A percentile compares a stretch with the other conserved stretches of the same genome.
These are phyloP conservation scores for Pestalotiopsis sp. DNA, from an alignment of 2,329 filamentous ascomycete genomes.

Conservation along the genomic window DNA sequence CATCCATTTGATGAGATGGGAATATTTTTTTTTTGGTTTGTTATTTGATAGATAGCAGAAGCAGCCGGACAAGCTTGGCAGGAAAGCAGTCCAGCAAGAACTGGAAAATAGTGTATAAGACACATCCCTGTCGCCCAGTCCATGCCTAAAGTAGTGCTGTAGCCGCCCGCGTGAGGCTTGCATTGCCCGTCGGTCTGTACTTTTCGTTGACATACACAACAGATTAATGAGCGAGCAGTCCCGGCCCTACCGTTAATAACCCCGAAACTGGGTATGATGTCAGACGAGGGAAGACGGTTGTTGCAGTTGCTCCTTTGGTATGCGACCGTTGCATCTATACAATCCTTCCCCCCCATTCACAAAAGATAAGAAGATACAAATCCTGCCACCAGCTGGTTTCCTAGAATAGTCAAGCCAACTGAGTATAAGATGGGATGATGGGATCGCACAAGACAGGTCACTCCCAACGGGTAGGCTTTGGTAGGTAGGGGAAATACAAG, in stretches of 20 bases:
- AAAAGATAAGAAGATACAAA: too few species aligned
- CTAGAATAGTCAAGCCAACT: background rate
- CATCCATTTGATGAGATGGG: background rate
- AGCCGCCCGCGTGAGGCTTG: slow-evolving; percentile 12
- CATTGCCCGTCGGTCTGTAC: slow-evolving; percentile 3
- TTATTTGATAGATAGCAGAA: too few species aligned
- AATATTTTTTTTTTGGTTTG: background rate
- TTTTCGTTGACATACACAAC: background rate
- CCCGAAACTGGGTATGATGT: slow-evolving; percentile 6
- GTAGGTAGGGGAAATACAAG: background rate
- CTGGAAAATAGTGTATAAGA: background rate
- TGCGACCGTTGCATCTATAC: background rate
- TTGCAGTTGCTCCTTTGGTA: background rate
- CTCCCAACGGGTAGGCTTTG: background rate
- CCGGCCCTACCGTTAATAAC: background rate
- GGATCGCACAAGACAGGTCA: background rate
- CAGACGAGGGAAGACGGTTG: background rate
- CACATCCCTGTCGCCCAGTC: background rate
- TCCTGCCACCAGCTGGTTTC: too few species aligned
- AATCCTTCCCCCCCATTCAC: background rate
- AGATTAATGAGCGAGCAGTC: background rate
- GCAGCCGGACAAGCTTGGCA: background rate
- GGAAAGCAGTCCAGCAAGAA: background rate
- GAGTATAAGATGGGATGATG: background rate
- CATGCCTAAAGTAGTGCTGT: slow-evolving; percentile 3